Evolutionary conservation across 1,139 yeast genomes (phyloP).

Genomic region (Pichia sp.): DNA sequence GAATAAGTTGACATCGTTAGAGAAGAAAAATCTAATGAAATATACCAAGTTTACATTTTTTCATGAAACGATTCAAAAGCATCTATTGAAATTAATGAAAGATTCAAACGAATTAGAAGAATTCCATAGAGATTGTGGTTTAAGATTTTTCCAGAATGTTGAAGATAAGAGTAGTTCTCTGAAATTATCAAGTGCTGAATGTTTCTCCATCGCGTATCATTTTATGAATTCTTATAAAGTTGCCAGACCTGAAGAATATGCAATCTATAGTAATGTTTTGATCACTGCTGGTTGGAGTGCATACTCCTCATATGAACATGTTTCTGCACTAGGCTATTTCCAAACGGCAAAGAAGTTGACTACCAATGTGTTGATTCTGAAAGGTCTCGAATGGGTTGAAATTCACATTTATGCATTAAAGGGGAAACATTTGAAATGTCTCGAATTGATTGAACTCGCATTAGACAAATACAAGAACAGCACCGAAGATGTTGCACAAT

Average conservation of each 20-base stretch:
- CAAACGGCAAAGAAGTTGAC: constrained; percentile 35
- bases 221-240: constrained; percentile 33
- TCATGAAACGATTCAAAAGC: constrained; percentile 37
- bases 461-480: constrained; percentile 26
- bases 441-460: constrained; percentile 33
- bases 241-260: constrained; percentile 34
- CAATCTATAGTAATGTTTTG: constrained; percentile 35
- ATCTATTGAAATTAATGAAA: constrained; percentile 33
- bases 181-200: constrained; percentile 29
- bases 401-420: constrained; percentile 36
- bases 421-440: constrained; percentile 35
- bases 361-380: constrained; percentile 21
- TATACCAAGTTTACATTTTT: constrained; percentile 36
- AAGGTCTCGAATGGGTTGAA: constrained; percentile 36
- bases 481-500: constrained; percentile 34
- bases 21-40: constrained; percentile 39
- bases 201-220: constrained; percentile 39
- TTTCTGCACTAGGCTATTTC: constrained; percentile 36
- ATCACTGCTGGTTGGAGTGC: constrained; percentile 41
- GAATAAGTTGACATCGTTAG: constrained; percentile 36
- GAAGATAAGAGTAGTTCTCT: constrained; percentile 14
- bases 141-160: constrained; percentile 38
- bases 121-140: constrained; percentile 44
- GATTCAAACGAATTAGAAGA: constrained; percentile 33
- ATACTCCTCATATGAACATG: constrained; percentile 37